Evolutionary conservation across 768 basidiomycete genomes (phyloP).

Genomic region (Pilatotrama ljubarskyi): DNA sequence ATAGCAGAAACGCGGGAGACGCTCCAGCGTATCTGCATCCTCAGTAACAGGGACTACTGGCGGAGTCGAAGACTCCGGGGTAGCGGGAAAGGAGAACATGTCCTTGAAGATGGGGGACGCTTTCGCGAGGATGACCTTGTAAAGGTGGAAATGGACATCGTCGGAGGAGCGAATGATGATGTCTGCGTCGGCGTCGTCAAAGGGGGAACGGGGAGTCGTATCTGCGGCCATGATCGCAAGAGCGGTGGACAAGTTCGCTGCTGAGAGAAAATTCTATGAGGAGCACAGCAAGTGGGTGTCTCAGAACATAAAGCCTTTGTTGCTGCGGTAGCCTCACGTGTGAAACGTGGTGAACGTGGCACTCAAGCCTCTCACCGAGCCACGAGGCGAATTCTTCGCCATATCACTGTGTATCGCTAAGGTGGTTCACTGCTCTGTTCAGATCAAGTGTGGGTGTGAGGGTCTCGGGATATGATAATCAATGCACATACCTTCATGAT

Average conservation of each 20-base stretch:
- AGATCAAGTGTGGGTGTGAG: too few relatives aligned
- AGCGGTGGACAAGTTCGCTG: neutral
- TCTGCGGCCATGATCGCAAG: neutral
- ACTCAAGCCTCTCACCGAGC: too few relatives aligned
- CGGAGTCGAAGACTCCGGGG: neutral
- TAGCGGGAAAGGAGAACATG: constrained; percentile 9
- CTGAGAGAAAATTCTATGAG: neutral
- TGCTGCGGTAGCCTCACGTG: too few relatives aligned
- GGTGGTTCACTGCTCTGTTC: too few relatives aligned
- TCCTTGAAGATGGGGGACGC: constrained; percentile 9
- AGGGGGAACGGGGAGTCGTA: neutral
- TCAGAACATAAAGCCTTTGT: too few relatives aligned
- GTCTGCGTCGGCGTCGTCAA: constrained; percentile 32
- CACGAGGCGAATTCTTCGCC: too few relatives aligned
- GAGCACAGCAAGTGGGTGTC: neutral
- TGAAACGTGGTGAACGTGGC: too few relatives aligned
- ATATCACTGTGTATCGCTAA: too few relatives aligned
- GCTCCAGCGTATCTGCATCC: constrained; percentile 9
- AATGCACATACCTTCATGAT: too few relatives aligned
- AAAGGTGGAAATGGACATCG: constrained; percentile 1
- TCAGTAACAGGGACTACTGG: constrained; percentile 17
- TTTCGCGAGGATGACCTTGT: constrained; percentile 7
- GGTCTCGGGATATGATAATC: too few relatives aligned
- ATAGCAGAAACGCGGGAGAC: constrained; percentile 18
- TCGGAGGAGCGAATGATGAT: constrained; percentile 7